Evolutionary conservation across 345 rosid species (phyloP).

Genomic region (Leavenworthia alabamica): DNA sequence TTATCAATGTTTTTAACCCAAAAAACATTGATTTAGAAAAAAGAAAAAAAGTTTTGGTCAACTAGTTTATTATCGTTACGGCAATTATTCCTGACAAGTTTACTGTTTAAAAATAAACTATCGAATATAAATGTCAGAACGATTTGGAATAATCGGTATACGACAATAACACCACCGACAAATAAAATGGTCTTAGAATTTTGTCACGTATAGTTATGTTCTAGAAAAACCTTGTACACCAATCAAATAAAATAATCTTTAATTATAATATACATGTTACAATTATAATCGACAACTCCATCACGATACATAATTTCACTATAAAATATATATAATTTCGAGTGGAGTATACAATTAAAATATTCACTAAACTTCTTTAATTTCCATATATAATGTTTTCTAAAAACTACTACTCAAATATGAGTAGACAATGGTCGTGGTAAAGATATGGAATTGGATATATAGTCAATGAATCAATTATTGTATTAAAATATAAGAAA

Average conservation of each 20-base stretch:
- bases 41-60: neutral
- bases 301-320: neutral
- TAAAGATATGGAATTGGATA: neutral
- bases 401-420: neutral
- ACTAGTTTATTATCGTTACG: neutral
- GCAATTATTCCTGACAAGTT: neutral
- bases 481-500: neutral
- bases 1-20: too few relatives aligned
- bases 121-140: neutral
- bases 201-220: neutral
- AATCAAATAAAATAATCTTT: neutral
- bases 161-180: too few relatives aligned
- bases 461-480: neutral
- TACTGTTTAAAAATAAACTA: neutral
- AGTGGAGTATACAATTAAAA: neutral
- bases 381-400: neutral
- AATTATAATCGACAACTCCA: neutral
- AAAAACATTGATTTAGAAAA: neutral
- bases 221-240: neutral
- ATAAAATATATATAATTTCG: neutral
- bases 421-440: neutral
- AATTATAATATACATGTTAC: neutral
- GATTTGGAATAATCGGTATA: neutral
- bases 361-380: neutral
- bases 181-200: neutral